These are phyloP conservation scores for Candida easanensis DNA, from an alignment of 805 yeast species.

Conservation along the genomic window DNA sequence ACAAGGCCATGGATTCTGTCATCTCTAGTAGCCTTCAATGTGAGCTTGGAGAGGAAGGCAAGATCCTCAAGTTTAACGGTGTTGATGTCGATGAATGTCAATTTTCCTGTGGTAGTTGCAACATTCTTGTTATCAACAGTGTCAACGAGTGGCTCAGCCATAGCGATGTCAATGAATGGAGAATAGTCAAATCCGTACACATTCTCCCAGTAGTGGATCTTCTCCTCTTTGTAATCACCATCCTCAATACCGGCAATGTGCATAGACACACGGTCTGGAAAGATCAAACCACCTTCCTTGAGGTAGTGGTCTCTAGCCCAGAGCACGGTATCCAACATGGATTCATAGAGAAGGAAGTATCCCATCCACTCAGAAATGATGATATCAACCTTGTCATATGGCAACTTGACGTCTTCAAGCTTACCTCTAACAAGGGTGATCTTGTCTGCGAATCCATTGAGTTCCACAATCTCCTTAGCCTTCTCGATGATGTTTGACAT, in stretches of 20 bases:
- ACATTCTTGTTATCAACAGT: slow-evolving; percentile 80
- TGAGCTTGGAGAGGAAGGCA: slow-evolving; percentile 69
- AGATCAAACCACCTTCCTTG: slow-evolving; percentile 75
- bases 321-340: slow-evolving; percentile 95
- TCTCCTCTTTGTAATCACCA: slow-evolving; percentile 86
- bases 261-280: slow-evolving; percentile 92
- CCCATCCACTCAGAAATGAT: slow-evolving; percentile 99
- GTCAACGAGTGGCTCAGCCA: slow-evolving; percentile 94
- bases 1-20: slow-evolving; percentile 87
- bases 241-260: slow-evolving; percentile 92
- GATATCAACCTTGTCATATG: slow-evolving; percentile 87
- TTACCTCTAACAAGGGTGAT: slow-evolving; percentile 90
- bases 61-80: slow-evolving; percentile 82
- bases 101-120: slow-evolving; percentile 65
- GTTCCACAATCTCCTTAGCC: slow-evolving; percentile 85
- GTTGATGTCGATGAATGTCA: slow-evolving; percentile 84
- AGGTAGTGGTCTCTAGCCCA: slow-evolving; percentile 90
- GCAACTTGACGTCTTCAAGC: slow-evolving; percentile 86
- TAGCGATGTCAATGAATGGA: slow-evolving; percentile 82
- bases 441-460: slow-evolving; percentile 82
- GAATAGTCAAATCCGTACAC: slow-evolving; percentile 96
- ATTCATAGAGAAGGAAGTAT: slow-evolving; percentile 89
- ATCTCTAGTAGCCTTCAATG: slow-evolving; percentile 67
- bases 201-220: slow-evolving; percentile 91
- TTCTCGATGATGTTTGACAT: slow-evolving; percentile 94